Percentiles rank a stretch among this genome's conserved stretches.
Conservation (phyloP, 2,329 filamentous ascomycete genomes). For the Sporothrix dimorphospora region DNA sequence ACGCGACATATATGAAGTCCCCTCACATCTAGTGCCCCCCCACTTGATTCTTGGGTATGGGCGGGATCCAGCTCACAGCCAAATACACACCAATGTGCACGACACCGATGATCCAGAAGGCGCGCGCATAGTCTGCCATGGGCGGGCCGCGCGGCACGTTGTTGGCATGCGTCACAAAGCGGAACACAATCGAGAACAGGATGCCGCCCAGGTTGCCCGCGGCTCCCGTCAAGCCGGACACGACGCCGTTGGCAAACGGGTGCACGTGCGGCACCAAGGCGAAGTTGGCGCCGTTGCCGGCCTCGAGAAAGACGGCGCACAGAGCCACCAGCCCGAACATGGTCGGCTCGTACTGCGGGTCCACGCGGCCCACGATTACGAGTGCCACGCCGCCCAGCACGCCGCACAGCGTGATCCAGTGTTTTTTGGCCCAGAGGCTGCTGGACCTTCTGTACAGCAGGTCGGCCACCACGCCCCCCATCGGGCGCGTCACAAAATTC, state of each 20-base stretch:
- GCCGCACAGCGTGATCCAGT: constrained; percentile 66
- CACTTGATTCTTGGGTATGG: constrained; percentile 58
- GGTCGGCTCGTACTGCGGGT: constrained; percentile 63
- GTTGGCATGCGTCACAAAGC: constrained; percentile 57
- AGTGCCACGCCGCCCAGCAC: constrained; percentile 61
- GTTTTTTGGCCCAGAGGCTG: constrained; percentile 51
- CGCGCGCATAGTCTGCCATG: constrained; percentile 63
- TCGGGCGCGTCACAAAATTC: constrained; percentile 68
- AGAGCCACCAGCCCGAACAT: constrained; percentile 79
- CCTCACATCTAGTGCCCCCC: constrained; percentile 45
- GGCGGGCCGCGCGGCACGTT: constrained; percentile 40
- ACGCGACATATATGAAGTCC: no score
- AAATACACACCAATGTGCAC: constrained; percentile 73
- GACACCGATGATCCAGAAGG: constrained; percentile 81
- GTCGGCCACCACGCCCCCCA: constrained; percentile 64
- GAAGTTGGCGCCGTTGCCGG: constrained; percentile 85
- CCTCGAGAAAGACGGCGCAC: constrained; percentile 81
- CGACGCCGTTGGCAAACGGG: constrained; percentile 75
- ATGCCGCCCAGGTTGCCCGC: constrained; percentile 84
- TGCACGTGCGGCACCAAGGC: constrained; percentile 85
- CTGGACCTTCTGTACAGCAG: constrained; percentile 43
- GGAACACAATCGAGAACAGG: constrained; percentile 80
- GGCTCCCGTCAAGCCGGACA: constrained; percentile 79
- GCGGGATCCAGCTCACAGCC: constrained; percentile 58
- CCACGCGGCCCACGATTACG: constrained; percentile 64